These are phyloP conservation scores for Leishmania braziliensis DNA, from an alignment of 208 protist species.

Conservation along the genomic window DNA sequence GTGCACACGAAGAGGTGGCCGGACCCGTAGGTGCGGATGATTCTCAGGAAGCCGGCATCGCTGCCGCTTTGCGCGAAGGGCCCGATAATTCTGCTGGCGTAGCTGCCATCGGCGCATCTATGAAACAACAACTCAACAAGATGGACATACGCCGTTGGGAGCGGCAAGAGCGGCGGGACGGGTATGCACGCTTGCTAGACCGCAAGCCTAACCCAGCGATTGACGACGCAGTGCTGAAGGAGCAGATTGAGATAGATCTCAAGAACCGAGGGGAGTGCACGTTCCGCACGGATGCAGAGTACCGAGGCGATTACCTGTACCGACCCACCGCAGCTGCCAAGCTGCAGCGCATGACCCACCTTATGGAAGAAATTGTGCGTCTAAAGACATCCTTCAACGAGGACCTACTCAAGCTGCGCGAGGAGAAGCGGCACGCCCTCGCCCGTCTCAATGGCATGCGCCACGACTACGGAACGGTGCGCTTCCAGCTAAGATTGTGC, in stretches of 20 bases:
- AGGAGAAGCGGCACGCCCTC: conserved; percentile 86
- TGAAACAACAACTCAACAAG: conserved; percentile 90
- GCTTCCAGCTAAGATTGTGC: conserved; percentile 20
- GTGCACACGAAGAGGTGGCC: not conserved
- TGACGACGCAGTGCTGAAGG: conserved; percentile 74
- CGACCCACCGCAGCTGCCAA: conserved; percentile 95
- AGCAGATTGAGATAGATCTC: conserved; percentile 72
- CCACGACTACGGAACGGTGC: conserved; percentile 11
- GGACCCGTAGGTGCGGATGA: not conserved
- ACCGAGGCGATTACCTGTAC: conserved; percentile 56
- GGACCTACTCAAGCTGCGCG: conserved; percentile 82
- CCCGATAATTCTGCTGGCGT: not conserved
- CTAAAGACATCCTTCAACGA: conserved; percentile 93
- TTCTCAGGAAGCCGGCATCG: not conserved
- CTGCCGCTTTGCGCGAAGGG: conserved; percentile 10
- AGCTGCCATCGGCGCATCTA: conserved; percentile 51
- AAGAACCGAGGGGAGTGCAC: conserved; percentile 93
- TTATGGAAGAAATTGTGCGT: conserved; percentile 85
- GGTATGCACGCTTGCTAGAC: conserved; percentile 65
- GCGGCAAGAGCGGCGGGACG: conserved; percentile 65
- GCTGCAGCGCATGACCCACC: conserved; percentile 88
- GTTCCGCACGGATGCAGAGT: conserved; percentile 90
- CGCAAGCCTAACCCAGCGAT: conserved; percentile 79
- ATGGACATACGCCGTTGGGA: conserved; percentile 83
- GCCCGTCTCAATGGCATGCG: conserved; percentile 68